A percentile compares a stretch with the other conserved stretches of the same genome.
Conservation (phyloP, 1,139 yeast genomes). For the Scheffersomyces stambukii region DNA sequence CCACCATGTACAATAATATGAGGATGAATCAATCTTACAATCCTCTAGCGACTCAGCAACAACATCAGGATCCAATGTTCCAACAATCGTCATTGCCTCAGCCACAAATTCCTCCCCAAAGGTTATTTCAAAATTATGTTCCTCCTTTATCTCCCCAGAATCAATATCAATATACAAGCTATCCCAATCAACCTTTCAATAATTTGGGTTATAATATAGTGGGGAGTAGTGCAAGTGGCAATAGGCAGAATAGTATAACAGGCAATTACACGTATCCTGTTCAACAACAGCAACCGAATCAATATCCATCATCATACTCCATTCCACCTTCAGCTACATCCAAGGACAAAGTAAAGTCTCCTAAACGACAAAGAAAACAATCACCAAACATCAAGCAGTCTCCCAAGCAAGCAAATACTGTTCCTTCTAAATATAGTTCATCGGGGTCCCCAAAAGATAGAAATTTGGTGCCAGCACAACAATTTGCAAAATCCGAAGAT, state of each 20-base stretch:
- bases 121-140: conserved; percentile 8
- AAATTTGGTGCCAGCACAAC: conserved; percentile 42
- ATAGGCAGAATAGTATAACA: conserved; percentile 9
- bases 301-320: conserved; percentile 1
- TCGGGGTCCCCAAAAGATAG: conserved; percentile 7
- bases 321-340: conserved; percentile 5
- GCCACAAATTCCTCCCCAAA: conserved; percentile 6
- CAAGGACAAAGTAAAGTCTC: conserved; percentile 3
- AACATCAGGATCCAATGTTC: conserved; percentile 1
- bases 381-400: conserved; percentile 1
- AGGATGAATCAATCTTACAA: conserved; percentile 5
- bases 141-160: conserved; percentile 9
- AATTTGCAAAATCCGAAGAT: conserved; percentile 46
- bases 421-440: not conserved
- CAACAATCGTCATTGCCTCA: not conserved
- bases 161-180: conserved; percentile 9
- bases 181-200: conserved; percentile 8
- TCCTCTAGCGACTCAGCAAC: conserved; percentile 6
- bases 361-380: conserved; percentile 2
- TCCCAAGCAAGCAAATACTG: conserved; percentile 1
- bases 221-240: conserved; percentile 7
- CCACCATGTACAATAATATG: conserved; percentile 18
- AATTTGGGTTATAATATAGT: conserved; percentile 5
- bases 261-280: conserved; percentile 9
- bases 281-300: conserved; percentile 8